These are phyloP conservation scores for Crithidia mellificae DNA, from an alignment of 208 protist species.

Conservation along the genomic window DNA sequence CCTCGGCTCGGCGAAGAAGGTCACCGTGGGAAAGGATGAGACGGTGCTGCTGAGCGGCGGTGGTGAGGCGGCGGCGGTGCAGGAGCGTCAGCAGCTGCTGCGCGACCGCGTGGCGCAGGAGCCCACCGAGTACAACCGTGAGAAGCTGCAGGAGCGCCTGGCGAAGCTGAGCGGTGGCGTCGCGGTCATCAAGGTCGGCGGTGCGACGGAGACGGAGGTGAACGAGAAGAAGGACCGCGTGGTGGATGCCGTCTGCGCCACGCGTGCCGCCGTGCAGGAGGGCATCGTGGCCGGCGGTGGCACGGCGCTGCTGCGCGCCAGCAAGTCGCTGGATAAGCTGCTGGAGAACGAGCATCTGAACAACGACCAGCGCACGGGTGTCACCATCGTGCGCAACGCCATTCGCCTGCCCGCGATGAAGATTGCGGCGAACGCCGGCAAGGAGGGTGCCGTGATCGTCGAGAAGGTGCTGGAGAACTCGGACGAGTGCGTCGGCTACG, in stretches of 20 bases:
- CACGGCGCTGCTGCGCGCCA: constrained; percentile 95
- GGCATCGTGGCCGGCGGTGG: constrained; percentile 98
- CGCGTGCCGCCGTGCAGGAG: constrained; percentile 98
- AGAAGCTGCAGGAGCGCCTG: constrained; percentile 97
- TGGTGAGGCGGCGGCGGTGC: constrained; percentile 94
- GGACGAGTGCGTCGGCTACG: constrained; percentile 94
- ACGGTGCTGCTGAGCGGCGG: constrained; percentile 98
- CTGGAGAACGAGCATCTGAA: constrained; percentile 69
- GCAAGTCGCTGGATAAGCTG: constrained; percentile 79
- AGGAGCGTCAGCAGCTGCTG: constrained; percentile 97
- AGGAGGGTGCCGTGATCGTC: constrained; percentile 97
- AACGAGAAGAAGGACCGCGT: constrained; percentile 99
- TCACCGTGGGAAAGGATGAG: constrained; percentile 97
- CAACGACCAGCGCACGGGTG: constrained; percentile 74
- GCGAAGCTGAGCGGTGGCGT: constrained; percentile 89
- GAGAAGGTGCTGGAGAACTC: constrained; percentile 93
- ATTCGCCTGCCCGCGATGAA: constrained; percentile 84
- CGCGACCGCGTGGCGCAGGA: constrained; percentile 93
- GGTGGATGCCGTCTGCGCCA: constrained; percentile 99
- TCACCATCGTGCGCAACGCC: constrained; percentile 83
- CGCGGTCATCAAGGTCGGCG: constrained; percentile 97
- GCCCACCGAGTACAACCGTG: constrained; percentile 97
- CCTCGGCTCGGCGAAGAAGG: constrained; percentile 84
- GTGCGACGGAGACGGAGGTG: constrained; percentile 99
- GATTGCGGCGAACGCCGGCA: constrained; percentile 98